Percentiles rank a stretch among this genome's conserved stretches.
Evolutionary conservation across 495 filamentous ascomycete species (phyloP).

Genomic region (Lindgomyces ingoldianus): DNA sequence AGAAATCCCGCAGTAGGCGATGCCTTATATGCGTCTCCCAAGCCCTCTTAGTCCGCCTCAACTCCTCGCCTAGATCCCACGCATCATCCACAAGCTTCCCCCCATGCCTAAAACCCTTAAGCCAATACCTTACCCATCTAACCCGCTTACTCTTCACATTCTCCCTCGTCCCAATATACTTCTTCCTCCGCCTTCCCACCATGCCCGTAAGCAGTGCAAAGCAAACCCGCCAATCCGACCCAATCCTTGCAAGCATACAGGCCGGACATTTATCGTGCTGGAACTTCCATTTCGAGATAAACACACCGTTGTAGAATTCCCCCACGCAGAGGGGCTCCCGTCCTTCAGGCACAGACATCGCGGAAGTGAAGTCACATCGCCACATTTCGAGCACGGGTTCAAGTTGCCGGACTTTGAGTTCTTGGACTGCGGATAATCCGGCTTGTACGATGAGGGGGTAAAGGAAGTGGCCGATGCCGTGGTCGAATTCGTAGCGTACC

Average conservation of each 20-base stretch:
- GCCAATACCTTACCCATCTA: constrained; percentile 10
- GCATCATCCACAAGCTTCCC: constrained; percentile 8
- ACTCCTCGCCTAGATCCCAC: constrained; percentile 24
- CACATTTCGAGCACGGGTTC: constrained; percentile 27
- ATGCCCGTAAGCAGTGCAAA: constrained; percentile 20
- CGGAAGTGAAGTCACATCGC: not conserved
- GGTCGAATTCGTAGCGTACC: constrained; percentile 14
- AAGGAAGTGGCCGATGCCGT: constrained; percentile 8
- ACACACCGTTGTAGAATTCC: not conserved
- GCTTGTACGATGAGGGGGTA: constrained; percentile 15
- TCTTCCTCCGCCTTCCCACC: not conserved
- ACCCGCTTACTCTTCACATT: constrained; percentile 3
- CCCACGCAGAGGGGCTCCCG: constrained; percentile 1
- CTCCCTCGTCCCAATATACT: not conserved
- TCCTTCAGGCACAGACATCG: not conserved
- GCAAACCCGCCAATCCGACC: constrained; percentile 7
- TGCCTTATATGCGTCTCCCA: not conserved
- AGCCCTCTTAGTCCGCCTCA: not conserved
- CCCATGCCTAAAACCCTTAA: constrained; percentile 5
- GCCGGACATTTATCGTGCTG: constrained; percentile 25
- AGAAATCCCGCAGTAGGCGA: not conserved
- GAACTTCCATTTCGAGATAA: constrained; percentile 6
- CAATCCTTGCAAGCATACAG: constrained; percentile 26
- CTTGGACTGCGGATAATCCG: not conserved
- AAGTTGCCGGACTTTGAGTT: constrained; percentile 8